Percentiles rank a stretch among this genome's conserved stretches.
Evolutionary conservation across 192 early-diverging fungal species (phyloP).

Genomic region (Phycomyces nitens): DNA sequence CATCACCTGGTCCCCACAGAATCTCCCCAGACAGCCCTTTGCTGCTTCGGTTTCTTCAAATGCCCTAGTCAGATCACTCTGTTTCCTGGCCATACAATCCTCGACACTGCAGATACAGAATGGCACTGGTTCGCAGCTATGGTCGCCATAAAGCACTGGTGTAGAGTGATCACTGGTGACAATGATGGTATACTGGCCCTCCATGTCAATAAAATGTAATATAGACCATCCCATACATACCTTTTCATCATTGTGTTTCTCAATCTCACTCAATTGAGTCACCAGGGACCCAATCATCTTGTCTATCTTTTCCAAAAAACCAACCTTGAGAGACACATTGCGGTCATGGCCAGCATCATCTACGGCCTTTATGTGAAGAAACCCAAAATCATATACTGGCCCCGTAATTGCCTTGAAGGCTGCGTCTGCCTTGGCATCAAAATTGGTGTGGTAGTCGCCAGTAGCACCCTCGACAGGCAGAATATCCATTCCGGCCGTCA

Average conservation of each 20-base stretch:
- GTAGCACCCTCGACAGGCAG: conserved; percentile 28
- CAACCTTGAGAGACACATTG: conserved; percentile 23
- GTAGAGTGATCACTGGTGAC: conserved; percentile 37
- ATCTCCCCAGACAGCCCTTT: conserved; percentile 19
- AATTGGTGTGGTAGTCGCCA: conserved; percentile 31
- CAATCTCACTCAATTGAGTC: neutral
- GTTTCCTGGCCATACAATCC: no score
- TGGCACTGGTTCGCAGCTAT: conserved; percentile 35
- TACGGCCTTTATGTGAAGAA: conserved; percentile 36
- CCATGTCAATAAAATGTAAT: neutral
- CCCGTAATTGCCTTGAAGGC: neutral
- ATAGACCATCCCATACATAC: neutral
- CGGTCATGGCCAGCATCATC: conserved; percentile 38
- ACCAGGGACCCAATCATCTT: conserved; percentile 6
- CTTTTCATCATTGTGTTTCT: neutral
- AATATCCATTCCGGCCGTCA: conserved; percentile 34
- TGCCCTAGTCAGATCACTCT: conserved; percentile 3
- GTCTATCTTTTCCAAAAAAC: conserved; percentile 17
- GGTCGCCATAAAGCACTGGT: conserved; percentile 32
- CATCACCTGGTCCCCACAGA: conserved; percentile 27
- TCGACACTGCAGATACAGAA: conserved; percentile 15
- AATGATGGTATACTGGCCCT: conserved; percentile 20
- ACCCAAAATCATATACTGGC: conserved; percentile 29
- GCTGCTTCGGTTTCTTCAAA: conserved; percentile 23
- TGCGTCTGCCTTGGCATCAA: conserved; percentile 25